These are phyloP conservation scores for Lodderomyces jiufengensis DNA, from an alignment of 1,139 yeast species.

Conservation along the genomic window DNA sequence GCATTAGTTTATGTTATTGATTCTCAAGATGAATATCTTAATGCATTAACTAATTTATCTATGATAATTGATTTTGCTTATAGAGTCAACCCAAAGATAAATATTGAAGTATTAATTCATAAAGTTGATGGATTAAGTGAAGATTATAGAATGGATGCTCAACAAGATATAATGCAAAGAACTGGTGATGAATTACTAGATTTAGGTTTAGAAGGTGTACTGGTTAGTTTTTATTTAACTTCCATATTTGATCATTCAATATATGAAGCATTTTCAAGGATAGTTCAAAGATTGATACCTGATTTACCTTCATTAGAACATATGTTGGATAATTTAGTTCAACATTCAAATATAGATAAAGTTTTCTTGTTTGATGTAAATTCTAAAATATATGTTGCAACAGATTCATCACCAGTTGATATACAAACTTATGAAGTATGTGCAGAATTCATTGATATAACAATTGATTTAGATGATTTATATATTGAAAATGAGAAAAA, in stretches of 20 bases:
- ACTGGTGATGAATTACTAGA: constrained; percentile 91
- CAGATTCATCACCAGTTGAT: constrained; percentile 94
- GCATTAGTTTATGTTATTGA: constrained; percentile 93
- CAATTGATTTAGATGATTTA: constrained; percentile 79
- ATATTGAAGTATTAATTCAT: constrained; percentile 89
- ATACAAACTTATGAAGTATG: constrained; percentile 95
- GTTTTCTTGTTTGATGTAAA: constrained; percentile 88
- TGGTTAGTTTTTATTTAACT: constrained; percentile 85
- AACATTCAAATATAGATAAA: constrained; percentile 87
- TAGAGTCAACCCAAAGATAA: constrained; percentile 78
- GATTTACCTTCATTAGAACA: constrained; percentile 88
- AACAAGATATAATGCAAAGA: constrained; percentile 93
- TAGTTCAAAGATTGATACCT: constrained; percentile 84
- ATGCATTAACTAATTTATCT: constrained; percentile 84
- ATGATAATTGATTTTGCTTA: constrained; percentile 88
- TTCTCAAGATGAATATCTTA: constrained; percentile 89
- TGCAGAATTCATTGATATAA: constrained; percentile 93
- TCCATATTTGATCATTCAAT: constrained; percentile 94
- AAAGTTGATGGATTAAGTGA: constrained; percentile 94
- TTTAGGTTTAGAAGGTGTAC: constrained; percentile 86
- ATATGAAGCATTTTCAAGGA: constrained; percentile 91
- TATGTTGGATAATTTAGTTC: constrained; percentile 82
- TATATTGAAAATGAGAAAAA: constrained; percentile 42
- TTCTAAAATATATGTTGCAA: constrained; percentile 93
- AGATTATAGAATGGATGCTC: constrained; percentile 91